Evolutionary conservation across 2,329 filamentous ascomycete genomes (phyloP).

Genomic region (Colletotrichum orbiculare): DNA sequence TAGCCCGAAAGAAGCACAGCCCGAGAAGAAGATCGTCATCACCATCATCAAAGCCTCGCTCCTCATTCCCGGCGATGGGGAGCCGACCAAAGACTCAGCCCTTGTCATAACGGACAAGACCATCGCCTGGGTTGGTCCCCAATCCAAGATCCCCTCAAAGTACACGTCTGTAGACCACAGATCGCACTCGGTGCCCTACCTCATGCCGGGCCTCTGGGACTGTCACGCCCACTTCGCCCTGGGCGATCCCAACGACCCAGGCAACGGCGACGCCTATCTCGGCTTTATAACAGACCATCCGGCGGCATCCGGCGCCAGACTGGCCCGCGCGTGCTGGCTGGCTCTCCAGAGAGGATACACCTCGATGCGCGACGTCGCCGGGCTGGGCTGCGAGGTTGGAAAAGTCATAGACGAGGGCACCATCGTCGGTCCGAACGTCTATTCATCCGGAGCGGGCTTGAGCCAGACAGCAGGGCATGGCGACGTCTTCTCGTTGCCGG

Average conservation of each 20-base stretch:
- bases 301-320: conserved; percentile 52
- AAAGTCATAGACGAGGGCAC: conserved; percentile 44
- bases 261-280: conserved; percentile 30
- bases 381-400: conserved; percentile 32
- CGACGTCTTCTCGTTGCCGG: conserved; percentile 52
- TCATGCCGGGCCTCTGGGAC: conserved; percentile 66
- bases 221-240: conserved; percentile 61
- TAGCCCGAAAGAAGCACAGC: background rate
- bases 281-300: conserved; percentile 41
- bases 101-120: conserved; percentile 51
- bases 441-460: conserved; percentile 56
- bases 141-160: conserved; percentile 41
- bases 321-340: conserved; percentile 50
- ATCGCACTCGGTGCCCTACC: conserved; percentile 50
- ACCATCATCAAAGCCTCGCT: conserved; percentile 46
- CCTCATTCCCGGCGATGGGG: conserved; percentile 58
- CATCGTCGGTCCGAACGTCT: conserved; percentile 61
- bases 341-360: conserved; percentile 62
- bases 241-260: conserved; percentile 39
- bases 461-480: conserved; percentile 61
- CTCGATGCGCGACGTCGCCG: conserved; percentile 59
- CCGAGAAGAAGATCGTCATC: conserved; percentile 42
- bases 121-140: conserved; percentile 54
- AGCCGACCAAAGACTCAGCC: conserved; percentile 52
- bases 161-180: conserved; percentile 45